Percentiles rank a stretch among this genome's conserved stretches.
Evolutionary conservation across 352 stramenopile species (phyloP).

Genomic region (Poterioochromonas sp.): DNA sequence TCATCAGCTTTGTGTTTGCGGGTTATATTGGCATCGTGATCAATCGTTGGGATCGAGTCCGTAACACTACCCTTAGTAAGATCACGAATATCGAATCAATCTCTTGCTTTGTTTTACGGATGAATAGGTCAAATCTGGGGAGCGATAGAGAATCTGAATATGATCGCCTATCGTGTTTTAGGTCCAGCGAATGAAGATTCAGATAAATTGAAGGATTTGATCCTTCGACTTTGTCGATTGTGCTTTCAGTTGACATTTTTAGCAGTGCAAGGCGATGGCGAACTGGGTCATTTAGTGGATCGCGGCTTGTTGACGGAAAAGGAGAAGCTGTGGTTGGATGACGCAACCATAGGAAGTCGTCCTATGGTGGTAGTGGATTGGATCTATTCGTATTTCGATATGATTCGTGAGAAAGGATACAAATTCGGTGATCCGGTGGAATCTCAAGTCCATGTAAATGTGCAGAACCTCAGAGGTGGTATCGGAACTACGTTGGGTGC

Average conservation of each 20-base stretch:
- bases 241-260: background rate
- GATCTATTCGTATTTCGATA: background rate
- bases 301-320: background rate
- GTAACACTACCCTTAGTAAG: constrained; percentile 8
- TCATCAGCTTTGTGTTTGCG: constrained; percentile 8
- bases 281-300: background rate
- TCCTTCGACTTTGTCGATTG: background rate
- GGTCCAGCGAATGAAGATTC: background rate
- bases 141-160: background rate
- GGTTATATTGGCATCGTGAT: background rate
- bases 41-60: background rate
- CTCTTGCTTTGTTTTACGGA: background rate
- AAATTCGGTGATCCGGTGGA: background rate
- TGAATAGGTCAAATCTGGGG: background rate
- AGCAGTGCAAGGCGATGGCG: background rate
- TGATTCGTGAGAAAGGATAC: background rate
- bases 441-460: background rate
- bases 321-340: background rate
- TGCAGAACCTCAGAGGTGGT: background rate
- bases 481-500: background rate
- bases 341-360: background rate
- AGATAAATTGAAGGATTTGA: background rate
- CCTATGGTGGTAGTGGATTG: background rate
- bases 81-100: background rate
- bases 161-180: background rate